phyloP scores from a whole-genome alignment of 148 eudicot genomes.

The Hydrangea macrophylla region DNA sequence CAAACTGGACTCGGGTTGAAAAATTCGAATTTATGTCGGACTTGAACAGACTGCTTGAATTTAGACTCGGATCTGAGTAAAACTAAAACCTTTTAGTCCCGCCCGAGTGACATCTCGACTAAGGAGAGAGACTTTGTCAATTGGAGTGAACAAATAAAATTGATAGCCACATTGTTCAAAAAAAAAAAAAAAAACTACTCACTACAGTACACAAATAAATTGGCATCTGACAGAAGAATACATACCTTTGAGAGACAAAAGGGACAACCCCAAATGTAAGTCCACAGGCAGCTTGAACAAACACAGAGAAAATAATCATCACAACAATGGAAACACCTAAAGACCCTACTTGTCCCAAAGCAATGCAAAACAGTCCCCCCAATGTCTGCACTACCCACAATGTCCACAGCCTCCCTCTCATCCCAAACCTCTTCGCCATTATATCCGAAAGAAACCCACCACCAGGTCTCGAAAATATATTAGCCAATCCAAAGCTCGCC shows the following conservation, averaged over 20 bases:
- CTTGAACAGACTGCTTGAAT: no score
- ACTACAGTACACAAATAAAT: background rate
- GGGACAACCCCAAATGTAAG: conserved; percentile 83
- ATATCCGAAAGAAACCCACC: conserved; percentile 70
- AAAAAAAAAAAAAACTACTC: no score
- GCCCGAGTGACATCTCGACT: no score
- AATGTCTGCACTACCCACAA: conserved; percentile 61
- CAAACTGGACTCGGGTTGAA: no score
- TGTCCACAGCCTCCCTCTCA: conserved; percentile 79
- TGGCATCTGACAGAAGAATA: background rate
- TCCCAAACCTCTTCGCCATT: conserved; percentile 55
- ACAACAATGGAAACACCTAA: conserved; percentile 53
- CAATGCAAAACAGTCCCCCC: conserved; percentile 56
- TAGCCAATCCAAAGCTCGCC: conserved; percentile 73
- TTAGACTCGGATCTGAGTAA: no score
- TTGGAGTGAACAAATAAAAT: no score
- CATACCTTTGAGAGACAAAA: conserved; percentile 77
- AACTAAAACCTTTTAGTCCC: no score
- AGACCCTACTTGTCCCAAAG: conserved; percentile 47
- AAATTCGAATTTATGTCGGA: no score
- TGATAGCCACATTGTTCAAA: background rate
- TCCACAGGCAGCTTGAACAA: conserved; percentile 83
- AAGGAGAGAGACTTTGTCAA: no score
- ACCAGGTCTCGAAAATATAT: conserved; percentile 62
- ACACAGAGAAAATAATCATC: conserved; percentile 69